Evolutionary conservation across 1,284 basidiomycete genomes (phyloP).

Genomic region (Kalmanozyma brasiliensis): DNA sequence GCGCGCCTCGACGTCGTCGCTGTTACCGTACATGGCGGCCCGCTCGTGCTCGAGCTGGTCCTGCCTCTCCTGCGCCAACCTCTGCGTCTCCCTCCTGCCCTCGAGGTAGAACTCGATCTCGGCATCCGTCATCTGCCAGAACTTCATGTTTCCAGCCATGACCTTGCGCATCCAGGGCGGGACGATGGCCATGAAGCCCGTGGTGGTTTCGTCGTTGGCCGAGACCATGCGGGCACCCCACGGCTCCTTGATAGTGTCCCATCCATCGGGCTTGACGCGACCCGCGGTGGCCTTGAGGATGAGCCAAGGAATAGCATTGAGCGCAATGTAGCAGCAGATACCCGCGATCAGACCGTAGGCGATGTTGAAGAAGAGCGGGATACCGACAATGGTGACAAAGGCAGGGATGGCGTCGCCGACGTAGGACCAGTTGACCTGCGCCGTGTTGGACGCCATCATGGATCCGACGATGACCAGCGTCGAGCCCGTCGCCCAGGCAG

Average conservation of each 20-base stretch:
- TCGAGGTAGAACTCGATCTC: conserved; percentile 64
- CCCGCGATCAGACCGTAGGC: conserved; percentile 89
- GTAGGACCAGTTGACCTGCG: conserved; percentile 89
- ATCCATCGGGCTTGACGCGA: conserved; percentile 76
- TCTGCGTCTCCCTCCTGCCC: conserved; percentile 56
- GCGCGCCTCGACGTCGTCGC: conserved; percentile 44
- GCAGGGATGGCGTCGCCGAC: conserved; percentile 80
- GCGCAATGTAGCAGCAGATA: conserved; percentile 76
- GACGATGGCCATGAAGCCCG: conserved; percentile 49
- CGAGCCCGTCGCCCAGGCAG: conserved; percentile 86
- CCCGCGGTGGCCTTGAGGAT: conserved; percentile 73
- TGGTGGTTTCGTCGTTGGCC: conserved; percentile 43
- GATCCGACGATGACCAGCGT: conserved; percentile 87
- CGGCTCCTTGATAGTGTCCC: conserved; percentile 65
- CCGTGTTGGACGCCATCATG: conserved; percentile 86
- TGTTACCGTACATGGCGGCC: conserved; percentile 39
- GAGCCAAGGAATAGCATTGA: conserved; percentile 78
- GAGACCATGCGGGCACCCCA: conserved; percentile 51
- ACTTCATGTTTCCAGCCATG: conserved; percentile 53
- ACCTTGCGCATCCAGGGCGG: conserved; percentile 65
- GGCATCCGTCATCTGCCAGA: conserved; percentile 63
- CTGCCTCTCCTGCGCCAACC: conserved; percentile 43
- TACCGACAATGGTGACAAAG: conserved; percentile 49
- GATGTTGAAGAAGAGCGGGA: conserved; percentile 73
- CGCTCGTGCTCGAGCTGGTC: conserved; percentile 52